A percentile compares a stretch with the other conserved stretches of the same genome.
phyloP scores from a whole-genome alignment of 75 land plant species.

The Pinus tabuliformis region DNA sequence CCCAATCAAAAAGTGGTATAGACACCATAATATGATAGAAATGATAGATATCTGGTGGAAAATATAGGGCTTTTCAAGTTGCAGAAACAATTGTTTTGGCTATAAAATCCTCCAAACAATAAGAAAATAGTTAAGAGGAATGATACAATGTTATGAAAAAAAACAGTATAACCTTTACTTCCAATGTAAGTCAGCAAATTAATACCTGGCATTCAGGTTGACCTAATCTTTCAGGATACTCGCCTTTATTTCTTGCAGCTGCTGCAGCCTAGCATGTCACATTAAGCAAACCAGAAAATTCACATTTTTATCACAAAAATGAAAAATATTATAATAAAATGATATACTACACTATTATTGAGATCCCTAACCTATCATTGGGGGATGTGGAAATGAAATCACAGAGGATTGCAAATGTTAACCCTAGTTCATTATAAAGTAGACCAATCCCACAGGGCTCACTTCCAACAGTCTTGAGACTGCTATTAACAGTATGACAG shows the following conservation, averaged over 20 bases:
- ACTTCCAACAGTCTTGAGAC: too few species aligned
- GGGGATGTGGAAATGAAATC: too few species aligned
- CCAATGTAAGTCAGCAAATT: background rate
- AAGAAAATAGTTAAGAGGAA: background rate
- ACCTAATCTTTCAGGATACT: constrained; percentile 78
- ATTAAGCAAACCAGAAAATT: too few species aligned
- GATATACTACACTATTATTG: too few species aligned
- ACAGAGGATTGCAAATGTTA: too few species aligned
- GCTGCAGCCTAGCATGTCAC: constrained; percentile 47
- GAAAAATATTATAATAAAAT: too few species aligned
- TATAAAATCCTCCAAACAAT: background rate
- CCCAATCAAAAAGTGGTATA: background rate
- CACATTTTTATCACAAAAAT: too few species aligned
- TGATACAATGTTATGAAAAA: background rate
- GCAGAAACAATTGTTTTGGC: background rate
- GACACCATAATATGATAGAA: background rate
- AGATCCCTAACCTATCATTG: too few species aligned
- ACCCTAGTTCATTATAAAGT: too few species aligned
- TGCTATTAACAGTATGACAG: too few species aligned
- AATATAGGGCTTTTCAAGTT: background rate
- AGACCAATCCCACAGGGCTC: too few species aligned
- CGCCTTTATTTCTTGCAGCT: constrained; percentile 65
- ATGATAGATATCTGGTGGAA: background rate
- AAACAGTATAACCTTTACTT: too few species aligned
- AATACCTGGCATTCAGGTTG: constrained; percentile 93